Evolutionary conservation across 805 yeast genomes (phyloP).

Genomic region (Saccharomycopsis microspora): DNA sequence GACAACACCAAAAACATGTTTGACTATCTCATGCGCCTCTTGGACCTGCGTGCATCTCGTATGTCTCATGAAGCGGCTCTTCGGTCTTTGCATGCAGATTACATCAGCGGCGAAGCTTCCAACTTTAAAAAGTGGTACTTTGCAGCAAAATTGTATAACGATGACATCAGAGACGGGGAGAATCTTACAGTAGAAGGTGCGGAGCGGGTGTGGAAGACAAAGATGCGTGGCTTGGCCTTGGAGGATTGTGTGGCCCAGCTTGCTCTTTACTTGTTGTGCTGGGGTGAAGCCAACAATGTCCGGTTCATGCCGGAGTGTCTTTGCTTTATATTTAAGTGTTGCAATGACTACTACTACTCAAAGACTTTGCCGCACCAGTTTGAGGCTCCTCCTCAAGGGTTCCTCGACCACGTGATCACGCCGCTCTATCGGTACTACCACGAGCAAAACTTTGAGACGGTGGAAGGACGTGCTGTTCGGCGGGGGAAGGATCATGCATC

Average conservation of each 20-base stretch:
- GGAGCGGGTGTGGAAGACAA: conserved; percentile 38
- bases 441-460: conserved; percentile 37
- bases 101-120: conserved; percentile 59
- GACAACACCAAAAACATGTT: conserved; percentile 59
- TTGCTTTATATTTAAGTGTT: conserved; percentile 76
- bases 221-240: conserved; percentile 38
- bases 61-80: conserved; percentile 47
- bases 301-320: conserved; percentile 86
- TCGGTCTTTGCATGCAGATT: conserved; percentile 56
- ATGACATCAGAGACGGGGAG: conserved; percentile 27
- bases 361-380: conserved; percentile 26
- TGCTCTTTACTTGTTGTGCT: conserved; percentile 58
- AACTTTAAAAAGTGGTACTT: conserved; percentile 71
- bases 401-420: conserved; percentile 58
- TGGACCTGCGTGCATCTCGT: conserved; percentile 62
- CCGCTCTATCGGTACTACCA: conserved; percentile 59
- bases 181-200: conserved; percentile 26
- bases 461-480: conserved; percentile 33
- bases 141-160: conserved; percentile 58
- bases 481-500: conserved; percentile 54
- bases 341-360: conserved; percentile 53
- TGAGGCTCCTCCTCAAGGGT: conserved; percentile 26
- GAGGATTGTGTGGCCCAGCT: conserved; percentile 51
- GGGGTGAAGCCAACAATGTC: conserved; percentile 88
- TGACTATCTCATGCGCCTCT: conserved; percentile 47